These are phyloP conservation scores for Cryphonectria radicalis DNA, from an alignment of 2,329 filamentous ascomycete species.

Conservation along the genomic window DNA sequence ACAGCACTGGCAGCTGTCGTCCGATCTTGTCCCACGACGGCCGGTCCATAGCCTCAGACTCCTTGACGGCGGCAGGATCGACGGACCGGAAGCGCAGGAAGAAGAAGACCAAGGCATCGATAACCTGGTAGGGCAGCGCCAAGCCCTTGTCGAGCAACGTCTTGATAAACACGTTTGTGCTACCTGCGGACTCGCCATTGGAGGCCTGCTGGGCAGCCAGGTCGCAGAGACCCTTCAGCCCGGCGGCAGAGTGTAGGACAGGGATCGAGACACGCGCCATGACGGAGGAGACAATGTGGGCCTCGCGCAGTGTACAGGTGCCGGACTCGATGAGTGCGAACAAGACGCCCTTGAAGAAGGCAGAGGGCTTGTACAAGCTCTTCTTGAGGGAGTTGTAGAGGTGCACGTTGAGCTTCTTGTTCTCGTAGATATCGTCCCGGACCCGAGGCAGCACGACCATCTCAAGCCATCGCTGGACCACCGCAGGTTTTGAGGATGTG, in stretches of 20 bases:
- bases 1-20: slow-evolving; percentile 79
- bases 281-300: slow-evolving; percentile 87
- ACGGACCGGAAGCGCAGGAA: slow-evolving; percentile 85
- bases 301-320: slow-evolving; percentile 90
- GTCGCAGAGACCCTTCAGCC: slow-evolving; percentile 89
- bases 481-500: slow-evolving; percentile 77
- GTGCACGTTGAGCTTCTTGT: slow-evolving; percentile 93
- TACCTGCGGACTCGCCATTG: slow-evolving; percentile 82
- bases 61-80: slow-evolving; percentile 61
- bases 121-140: slow-evolving; percentile 89
- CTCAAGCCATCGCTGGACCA: slow-evolving; percentile 84
- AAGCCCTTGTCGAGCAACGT: slow-evolving; percentile 96
- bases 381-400: slow-evolving; percentile 95
- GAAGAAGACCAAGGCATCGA: slow-evolving; percentile 94
- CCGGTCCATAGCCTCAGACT: slow-evolving; percentile 56
- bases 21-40: slow-evolving; percentile 45
- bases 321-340: slow-evolving; percentile 86
- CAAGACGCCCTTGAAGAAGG: slow-evolving; percentile 95
- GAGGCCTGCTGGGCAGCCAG: slow-evolving; percentile 90
- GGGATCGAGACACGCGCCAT: slow-evolving; percentile 84
- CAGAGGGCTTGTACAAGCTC: slow-evolving; percentile 87
- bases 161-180: slow-evolving; percentile 94
- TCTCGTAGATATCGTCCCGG: slow-evolving; percentile 92
- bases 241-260: slow-evolving; percentile 89
- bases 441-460: slow-evolving; percentile 87